Percentiles rank a stretch among this genome's conserved stretches.
Conservation (phyloP, 2,329 filamentous ascomycete genomes). For the Colletotrichum godetiae region DNA sequence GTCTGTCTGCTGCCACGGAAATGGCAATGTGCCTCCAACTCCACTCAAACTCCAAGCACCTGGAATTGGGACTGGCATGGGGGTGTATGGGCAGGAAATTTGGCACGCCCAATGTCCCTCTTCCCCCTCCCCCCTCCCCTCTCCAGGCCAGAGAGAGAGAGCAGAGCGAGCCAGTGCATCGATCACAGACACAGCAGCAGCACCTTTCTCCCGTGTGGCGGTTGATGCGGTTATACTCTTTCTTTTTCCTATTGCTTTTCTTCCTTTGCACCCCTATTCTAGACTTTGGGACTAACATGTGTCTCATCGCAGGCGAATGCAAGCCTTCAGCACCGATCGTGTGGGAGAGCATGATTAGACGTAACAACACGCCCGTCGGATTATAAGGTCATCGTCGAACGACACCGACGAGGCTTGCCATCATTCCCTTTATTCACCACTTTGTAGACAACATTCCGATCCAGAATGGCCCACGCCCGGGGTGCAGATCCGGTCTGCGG, state of each 20-base stretch:
- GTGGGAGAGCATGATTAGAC: slow-evolving; percentile 52
- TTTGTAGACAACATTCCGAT: neutral
- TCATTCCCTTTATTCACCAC: neutral
- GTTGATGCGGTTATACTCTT: neutral
- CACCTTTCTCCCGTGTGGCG: neutral
- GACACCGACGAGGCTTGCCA: neutral
- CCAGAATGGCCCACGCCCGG: neutral
- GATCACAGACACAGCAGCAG: neutral
- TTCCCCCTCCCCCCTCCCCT: neutral
- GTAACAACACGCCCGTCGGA: slow-evolving; percentile 42
- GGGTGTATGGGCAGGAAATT: slow-evolving; percentile 8
- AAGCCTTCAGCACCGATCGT: slow-evolving; percentile 48
- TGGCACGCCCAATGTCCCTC: neutral
- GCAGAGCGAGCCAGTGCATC: neutral
- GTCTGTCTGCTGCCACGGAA: slow-evolving; percentile 4
- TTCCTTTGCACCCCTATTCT: neutral
- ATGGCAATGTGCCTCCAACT: neutral
- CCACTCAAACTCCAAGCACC: slow-evolving; percentile 23
- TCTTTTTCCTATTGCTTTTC: neutral
- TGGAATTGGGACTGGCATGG: slow-evolving; percentile 26
- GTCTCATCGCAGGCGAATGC: slow-evolving; percentile 46
- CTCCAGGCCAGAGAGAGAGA: neutral
- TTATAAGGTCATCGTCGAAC: slow-evolving; percentile 8
- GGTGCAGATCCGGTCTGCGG: slow-evolving; percentile 8
- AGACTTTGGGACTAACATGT: slow-evolving; percentile 12